Percentiles rank a stretch among this genome's conserved stretches.
Conservation (phyloP, 129 eudicot genomes). For the Saposhnikovia divaricata region DNA sequence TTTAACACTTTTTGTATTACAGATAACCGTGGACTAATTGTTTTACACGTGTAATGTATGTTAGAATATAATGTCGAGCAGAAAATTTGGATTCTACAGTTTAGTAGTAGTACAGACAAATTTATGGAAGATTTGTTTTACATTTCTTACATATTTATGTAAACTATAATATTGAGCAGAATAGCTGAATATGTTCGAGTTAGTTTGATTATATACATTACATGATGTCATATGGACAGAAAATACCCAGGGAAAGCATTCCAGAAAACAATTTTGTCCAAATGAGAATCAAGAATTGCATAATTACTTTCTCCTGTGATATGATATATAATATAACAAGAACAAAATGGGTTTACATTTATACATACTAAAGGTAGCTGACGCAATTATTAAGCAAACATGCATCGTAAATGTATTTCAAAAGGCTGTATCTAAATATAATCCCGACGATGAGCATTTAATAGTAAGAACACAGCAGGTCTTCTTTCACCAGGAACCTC, state of each 20-base stretch:
- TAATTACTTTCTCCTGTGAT: not conserved
- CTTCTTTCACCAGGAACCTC: not conserved
- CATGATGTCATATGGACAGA: not conserved
- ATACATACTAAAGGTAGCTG: not conserved
- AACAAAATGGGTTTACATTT: not conserved
- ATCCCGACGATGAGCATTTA: not conserved
- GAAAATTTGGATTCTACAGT: too few species aligned
- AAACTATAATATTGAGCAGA: too few species aligned
- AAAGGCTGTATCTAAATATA: not conserved
- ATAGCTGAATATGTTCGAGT: too few species aligned
- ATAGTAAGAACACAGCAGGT: not conserved
- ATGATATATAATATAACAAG: not conserved
- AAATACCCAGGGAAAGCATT: not conserved
- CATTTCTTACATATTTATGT: too few species aligned
- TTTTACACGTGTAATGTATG: too few species aligned
- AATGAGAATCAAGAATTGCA: not conserved
- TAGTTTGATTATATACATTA: too few species aligned
- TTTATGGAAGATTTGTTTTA: too few species aligned
- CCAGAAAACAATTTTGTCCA: not conserved
- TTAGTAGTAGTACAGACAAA: too few species aligned
- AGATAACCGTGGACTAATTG: too few species aligned
- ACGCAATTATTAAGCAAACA: not conserved
- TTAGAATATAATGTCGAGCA: too few species aligned
- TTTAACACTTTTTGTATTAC: too few species aligned
- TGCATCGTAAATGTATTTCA: not conserved